These are phyloP conservation scores for Penicillium ucsense DNA, from an alignment of 495 filamentous ascomycete species.

Conservation along the genomic window DNA sequence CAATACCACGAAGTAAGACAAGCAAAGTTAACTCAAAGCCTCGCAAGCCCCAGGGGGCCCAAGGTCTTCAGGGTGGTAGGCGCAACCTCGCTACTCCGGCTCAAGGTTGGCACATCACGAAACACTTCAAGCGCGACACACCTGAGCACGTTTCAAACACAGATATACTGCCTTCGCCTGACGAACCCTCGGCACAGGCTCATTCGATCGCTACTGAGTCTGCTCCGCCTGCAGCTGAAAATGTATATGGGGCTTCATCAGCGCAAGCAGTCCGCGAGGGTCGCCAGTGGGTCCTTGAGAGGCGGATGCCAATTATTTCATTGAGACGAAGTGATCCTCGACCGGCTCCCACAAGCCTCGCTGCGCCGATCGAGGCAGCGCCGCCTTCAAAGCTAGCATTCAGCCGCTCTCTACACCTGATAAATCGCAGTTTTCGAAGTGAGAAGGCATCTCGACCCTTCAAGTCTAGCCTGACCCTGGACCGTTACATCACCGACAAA, in stretches of 20 bases:
- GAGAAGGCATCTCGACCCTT: conserved; percentile 4
- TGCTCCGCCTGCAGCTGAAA: not conserved
- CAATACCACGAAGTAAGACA: conserved; percentile 40
- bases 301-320: conserved; percentile 26
- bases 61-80: conserved; percentile 9
- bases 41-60: conserved; percentile 14
- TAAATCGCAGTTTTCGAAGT: conserved; percentile 19
- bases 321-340: conserved; percentile 22
- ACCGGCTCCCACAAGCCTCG: conserved; percentile 32
- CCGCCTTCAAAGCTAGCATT: conserved; percentile 14
- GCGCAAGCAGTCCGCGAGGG: conserved; percentile 14
- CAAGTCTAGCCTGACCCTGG: conserved; percentile 21
- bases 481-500: conserved; percentile 28
- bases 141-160: not conserved
- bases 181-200: conserved; percentile 1
- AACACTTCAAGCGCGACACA: not conserved
- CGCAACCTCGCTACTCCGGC: conserved; percentile 3
- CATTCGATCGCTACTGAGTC: not conserved
- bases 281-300: conserved; percentile 28
- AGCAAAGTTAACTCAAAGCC: conserved; percentile 12
- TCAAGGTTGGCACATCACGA: conserved; percentile 2
- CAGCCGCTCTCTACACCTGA: conserved; percentile 16
- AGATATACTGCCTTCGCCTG: not conserved
- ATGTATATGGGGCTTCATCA: not conserved
- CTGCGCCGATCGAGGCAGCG: conserved; percentile 10